Evolutionary conservation across 139 green algal genomes (phyloP).

Genomic region (Picochlorum costavermella): DNA sequence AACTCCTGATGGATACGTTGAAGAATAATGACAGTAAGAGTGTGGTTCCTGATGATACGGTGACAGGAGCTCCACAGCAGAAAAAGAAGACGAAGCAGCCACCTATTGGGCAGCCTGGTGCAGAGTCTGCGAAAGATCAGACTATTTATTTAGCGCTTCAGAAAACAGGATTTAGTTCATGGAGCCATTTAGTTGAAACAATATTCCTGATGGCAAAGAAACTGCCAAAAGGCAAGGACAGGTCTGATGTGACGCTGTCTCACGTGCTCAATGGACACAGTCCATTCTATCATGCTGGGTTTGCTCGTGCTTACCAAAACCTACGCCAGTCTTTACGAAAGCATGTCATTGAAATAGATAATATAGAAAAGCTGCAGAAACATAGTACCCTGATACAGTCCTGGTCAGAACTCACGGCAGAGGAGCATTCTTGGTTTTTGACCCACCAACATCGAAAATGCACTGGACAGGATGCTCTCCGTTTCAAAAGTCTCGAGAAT

Average conservation of each 20-base stretch:
- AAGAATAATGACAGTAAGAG: neutral
- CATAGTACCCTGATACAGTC: conserved; percentile 10
- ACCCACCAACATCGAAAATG: neutral
- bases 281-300: conserved; percentile 7
- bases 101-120: too few relatives aligned
- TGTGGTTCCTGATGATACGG: neutral
- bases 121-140: conserved; percentile 2
- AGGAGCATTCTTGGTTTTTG: conserved; percentile 28
- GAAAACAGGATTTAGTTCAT: neutral
- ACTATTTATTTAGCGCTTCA: neutral
- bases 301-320: conserved; percentile 9
- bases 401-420: conserved; percentile 4
- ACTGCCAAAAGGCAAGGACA: neutral
- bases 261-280: conserved; percentile 16
- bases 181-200: neutral
- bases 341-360: neutral
- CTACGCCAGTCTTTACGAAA: neutral
- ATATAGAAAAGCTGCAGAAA: conserved; percentile 1
- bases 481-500: neutral
- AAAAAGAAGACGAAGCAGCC: neutral
- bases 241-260: neutral
- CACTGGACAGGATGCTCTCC: neutral
- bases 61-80: neutral
- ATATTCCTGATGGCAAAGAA: neutral
- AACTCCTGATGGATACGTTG: neutral